Conservation (phyloP, 352 stramenopile genomes). For the Globisporangium ultimum region DNA sequence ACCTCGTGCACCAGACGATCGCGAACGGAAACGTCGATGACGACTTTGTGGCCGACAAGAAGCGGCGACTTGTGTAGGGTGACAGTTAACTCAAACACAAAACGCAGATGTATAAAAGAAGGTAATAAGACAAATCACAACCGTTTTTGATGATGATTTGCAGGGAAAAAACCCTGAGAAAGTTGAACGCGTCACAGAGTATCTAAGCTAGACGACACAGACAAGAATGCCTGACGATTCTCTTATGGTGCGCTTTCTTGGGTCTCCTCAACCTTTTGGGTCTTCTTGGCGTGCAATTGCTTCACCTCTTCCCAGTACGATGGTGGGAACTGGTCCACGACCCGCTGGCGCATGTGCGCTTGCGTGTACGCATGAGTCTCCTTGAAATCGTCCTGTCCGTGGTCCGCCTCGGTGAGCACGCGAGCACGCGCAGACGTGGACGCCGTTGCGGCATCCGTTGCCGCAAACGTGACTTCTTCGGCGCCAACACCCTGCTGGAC, state of each 20-base stretch:
- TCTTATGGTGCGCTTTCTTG: slow-evolving; percentile 3
- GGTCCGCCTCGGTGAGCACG: slow-evolving; percentile 48
- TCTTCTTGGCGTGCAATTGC: slow-evolving; percentile 16
- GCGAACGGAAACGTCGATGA: slow-evolving; percentile 7
- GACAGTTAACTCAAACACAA: background rate
- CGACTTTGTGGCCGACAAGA: slow-evolving; percentile 18
- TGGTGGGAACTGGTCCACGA: slow-evolving; percentile 58
- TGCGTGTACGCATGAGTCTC: slow-evolving; percentile 55
- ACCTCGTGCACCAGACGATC: slow-evolving; percentile 47
- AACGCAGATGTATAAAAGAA: slow-evolving; percentile 9
- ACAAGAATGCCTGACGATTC: too few species aligned
- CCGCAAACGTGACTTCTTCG: slow-evolving; percentile 52
- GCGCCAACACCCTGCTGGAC: slow-evolving; percentile 45
- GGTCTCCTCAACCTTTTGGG: background rate
- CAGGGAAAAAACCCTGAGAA: too few species aligned
- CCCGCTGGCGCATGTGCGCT: slow-evolving; percentile 55
- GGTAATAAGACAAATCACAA: background rate
- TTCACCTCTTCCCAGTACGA: slow-evolving; percentile 64
- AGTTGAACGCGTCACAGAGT: too few species aligned
- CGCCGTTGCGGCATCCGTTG: slow-evolving; percentile 6
- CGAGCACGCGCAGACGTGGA: slow-evolving; percentile 16
- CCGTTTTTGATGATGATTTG: background rate
- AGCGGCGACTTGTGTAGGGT: slow-evolving; percentile 8
- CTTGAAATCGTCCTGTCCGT: slow-evolving; percentile 50
- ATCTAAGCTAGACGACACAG: too few species aligned